These are phyloP conservation scores for Kwoniella bestiolae DNA, from an alignment of 768 basidiomycete genomes.

Conservation along the genomic window DNA sequence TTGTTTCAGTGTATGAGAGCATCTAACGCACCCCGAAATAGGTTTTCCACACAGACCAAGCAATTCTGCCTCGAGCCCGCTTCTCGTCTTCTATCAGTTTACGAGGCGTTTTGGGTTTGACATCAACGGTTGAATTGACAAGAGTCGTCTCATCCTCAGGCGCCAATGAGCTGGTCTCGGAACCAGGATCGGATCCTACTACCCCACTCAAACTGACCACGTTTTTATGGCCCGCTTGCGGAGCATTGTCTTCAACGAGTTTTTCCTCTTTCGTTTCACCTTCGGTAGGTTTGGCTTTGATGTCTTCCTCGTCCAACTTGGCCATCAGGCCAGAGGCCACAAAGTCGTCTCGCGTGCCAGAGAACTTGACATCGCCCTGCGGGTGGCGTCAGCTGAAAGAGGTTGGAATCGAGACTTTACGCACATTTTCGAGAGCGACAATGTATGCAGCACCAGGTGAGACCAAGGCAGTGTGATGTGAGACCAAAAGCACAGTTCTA, in stretches of 20 bases:
- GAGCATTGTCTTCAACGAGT: slow-evolving; percentile 21
- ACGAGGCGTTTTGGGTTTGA: slow-evolving; percentile 66
- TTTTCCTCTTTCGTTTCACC: slow-evolving; percentile 32
- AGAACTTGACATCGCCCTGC: slow-evolving; percentile 73
- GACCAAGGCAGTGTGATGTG: slow-evolving; percentile 91
- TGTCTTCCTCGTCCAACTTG: slow-evolving; percentile 62
- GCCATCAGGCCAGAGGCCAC: slow-evolving; percentile 69
- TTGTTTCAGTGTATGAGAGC: not conserved
- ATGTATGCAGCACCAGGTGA: slow-evolving; percentile 78
- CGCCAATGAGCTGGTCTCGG: slow-evolving; percentile 59
- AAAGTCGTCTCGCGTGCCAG: slow-evolving; percentile 71
- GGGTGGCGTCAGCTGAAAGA: slow-evolving; percentile 12
- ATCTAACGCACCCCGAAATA: slow-evolving; percentile 62
- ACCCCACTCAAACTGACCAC: slow-evolving; percentile 29
- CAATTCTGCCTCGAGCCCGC: slow-evolving; percentile 74
- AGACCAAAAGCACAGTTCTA: slow-evolving; percentile 84
- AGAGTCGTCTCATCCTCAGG: slow-evolving; percentile 54
- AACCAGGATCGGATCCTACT: slow-evolving; percentile 61
- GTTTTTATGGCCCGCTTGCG: slow-evolving; percentile 35
- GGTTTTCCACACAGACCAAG: slow-evolving; percentile 68
- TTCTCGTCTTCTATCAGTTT: slow-evolving; percentile 78
- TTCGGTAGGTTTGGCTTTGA: slow-evolving; percentile 23
- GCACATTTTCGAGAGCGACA: slow-evolving; percentile 60
- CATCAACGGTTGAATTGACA: slow-evolving; percentile 26
- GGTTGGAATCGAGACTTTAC: not conserved